These are phyloP conservation scores for Nitzschia inconspicua DNA, from an alignment of 108 stramenopile genomes.

Conservation along the genomic window DNA sequence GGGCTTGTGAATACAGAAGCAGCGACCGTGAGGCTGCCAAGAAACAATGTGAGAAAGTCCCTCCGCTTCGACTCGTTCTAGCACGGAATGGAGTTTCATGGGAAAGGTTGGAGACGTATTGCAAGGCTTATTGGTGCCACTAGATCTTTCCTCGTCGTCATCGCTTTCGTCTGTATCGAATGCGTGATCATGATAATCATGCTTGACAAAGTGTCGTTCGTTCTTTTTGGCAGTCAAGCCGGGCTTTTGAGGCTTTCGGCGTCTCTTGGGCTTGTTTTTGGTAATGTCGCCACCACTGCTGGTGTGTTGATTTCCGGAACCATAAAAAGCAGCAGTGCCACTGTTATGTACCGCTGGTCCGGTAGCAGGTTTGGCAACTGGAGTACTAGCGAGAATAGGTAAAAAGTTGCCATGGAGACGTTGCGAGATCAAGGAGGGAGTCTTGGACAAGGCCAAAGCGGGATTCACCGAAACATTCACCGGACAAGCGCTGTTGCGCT, in stretches of 20 bases:
- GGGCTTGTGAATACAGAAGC: slow-evolving; percentile 74
- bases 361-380: background rate
- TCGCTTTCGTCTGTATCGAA: slow-evolving; percentile 33
- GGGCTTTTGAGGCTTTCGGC: slow-evolving; percentile 66
- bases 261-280: slow-evolving; percentile 59
- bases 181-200: slow-evolving; percentile 71
- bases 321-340: background rate
- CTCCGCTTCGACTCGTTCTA: slow-evolving; percentile 55
- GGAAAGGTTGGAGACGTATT: slow-evolving; percentile 68
- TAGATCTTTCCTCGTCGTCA: slow-evolving; percentile 5
- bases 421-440: slow-evolving; percentile 19
- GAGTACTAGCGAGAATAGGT: slow-evolving; percentile 8
- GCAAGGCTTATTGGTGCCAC: slow-evolving; percentile 26
- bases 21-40: slow-evolving; percentile 78
- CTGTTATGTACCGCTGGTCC: too few species aligned
- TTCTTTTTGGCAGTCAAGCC: slow-evolving; percentile 72
- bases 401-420: slow-evolving; percentile 25
- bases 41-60: slow-evolving; percentile 56
- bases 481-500: too few species aligned
- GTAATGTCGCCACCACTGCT: too few species aligned
- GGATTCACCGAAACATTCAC: slow-evolving; percentile 11
- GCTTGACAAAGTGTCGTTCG: slow-evolving; percentile 69
- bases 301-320: background rate
- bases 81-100: slow-evolving; percentile 60
- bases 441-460: background rate